Conservation (phyloP, 2,329 filamentous ascomycete species). For the Aspergillus sp. region DNA sequence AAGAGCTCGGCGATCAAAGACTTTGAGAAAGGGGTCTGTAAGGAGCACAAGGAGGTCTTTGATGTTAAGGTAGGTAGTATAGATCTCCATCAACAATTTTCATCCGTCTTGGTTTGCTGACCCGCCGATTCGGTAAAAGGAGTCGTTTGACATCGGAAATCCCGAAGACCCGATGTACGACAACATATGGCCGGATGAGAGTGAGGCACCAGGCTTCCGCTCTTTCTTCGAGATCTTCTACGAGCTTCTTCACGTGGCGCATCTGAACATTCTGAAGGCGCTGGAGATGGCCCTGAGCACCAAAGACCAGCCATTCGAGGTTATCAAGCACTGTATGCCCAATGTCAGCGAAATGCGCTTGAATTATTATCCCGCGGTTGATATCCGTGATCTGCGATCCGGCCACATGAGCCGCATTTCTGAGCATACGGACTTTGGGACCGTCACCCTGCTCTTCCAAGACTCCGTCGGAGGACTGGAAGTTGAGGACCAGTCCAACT, state of each 20-base stretch:
- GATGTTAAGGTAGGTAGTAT: no score
- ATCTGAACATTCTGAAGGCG: neutral
- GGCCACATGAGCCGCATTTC: slow-evolving; percentile 14
- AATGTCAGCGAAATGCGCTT: slow-evolving; percentile 11
- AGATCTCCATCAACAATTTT: no score
- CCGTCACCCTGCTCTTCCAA: slow-evolving; percentile 17
- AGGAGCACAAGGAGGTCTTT: neutral
- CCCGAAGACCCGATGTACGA: neutral
- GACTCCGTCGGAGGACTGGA: slow-evolving; percentile 20
- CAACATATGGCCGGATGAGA: neutral
- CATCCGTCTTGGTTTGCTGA: no score
- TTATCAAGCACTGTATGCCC: neutral
- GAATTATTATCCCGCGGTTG: slow-evolving; percentile 14
- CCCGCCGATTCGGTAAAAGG: neutral
- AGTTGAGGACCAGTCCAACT: slow-evolving; percentile 22
- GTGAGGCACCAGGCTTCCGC: neutral
- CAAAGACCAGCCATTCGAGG: neutral
- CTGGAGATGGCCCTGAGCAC: neutral
- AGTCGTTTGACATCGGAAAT: neutral
- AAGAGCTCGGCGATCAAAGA: neutral
- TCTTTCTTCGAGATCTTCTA: neutral
- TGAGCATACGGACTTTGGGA: slow-evolving; percentile 17
- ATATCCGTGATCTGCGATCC: neutral
- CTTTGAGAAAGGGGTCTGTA: neutral
- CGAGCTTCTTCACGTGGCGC: neutral